Evolutionary conservation across 768 basidiomycete species (phyloP), one percentile per base, ranked within the genome.

Genomic region (Trametes cinnabarina): DNA sequence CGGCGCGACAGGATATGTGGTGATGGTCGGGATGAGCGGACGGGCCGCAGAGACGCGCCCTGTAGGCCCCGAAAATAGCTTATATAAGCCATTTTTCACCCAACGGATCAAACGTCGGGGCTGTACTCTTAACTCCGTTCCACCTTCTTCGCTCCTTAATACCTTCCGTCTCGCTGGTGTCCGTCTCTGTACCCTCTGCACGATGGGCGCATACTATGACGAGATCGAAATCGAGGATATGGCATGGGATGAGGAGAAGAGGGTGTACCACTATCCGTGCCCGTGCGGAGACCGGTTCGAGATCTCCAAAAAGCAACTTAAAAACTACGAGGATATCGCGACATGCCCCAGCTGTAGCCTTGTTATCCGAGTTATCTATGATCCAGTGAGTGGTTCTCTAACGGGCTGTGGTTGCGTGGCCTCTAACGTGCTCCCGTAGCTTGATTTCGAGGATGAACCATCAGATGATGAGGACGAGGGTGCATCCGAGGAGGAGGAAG

Each of bases 231-330:
- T 98, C 51, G 96, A 98, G 69, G 95, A 97, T 68, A 95, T 97
- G 87, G 82, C 76, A 15, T 97, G 92, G 92, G 94, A 96, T 71
- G 79, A 80, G 22, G 83, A 80, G 54, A 90, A 88, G 68, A 70
- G 80, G 40, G 89, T 98, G 4, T 98, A 87, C 68, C 95, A 98
- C 77, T 97, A 95, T 71, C 96, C 95, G 0, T 99, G 94, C 69
- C 95, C 96, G 1, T 98, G 96, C 68, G 96, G 96, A 9, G 96
- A 99, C 75, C 86, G 95, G 40, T 99, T 98, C 75, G 96, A 98
- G 73, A 98, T 98, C 63, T 85, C 89, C 28, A 83, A 88, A 64
- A 76, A 77, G 61, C 94, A 98, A 73, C 84, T 98, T 8, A 82
- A 85, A 43, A 78, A 94, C 63, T 97, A 84, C 54, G 97, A 98